Percentiles rank a stretch among this genome's conserved stretches.
Evolutionary conservation across 352 stramenopile species (phyloP).

Genomic region (Globisporangium polare): DNA sequence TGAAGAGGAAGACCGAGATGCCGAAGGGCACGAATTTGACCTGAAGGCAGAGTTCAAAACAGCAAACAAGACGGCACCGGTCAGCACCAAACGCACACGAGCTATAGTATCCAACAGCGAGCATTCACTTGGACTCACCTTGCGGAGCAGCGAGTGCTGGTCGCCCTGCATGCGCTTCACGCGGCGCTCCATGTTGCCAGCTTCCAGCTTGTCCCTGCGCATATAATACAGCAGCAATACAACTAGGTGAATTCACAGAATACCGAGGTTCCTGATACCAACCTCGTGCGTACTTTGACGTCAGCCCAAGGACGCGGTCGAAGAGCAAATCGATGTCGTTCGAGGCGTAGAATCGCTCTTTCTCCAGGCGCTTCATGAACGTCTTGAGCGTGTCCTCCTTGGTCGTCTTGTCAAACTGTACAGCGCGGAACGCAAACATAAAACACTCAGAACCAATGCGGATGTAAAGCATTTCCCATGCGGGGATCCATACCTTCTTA

Average conservation of each 20-base stretch:
- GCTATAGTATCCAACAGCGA: not conserved
- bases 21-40: conserved; percentile 77
- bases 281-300: conserved; percentile 55
- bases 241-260: not conserved
- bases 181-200: conserved; percentile 84
- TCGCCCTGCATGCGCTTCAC: conserved; percentile 81
- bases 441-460: not conserved
- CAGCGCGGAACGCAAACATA: not conserved
- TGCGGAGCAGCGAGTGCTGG: conserved; percentile 79
- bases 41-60: conserved; percentile 16
- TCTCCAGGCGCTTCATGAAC: conserved; percentile 82
- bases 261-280: conserved; percentile 8
- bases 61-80: not conserved
- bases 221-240: conserved; percentile 6
- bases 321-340: conserved; percentile 78
- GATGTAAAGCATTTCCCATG: too few species aligned
- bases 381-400: conserved; percentile 56
- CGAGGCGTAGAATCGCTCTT: conserved; percentile 75
- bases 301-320: conserved; percentile 72
- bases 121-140: conserved; percentile 32
- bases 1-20: conserved; percentile 70
- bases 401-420: conserved; percentile 89
- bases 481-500: conserved; percentile 90
- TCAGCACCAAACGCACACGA: not conserved
- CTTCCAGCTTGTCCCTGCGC: conserved; percentile 76